A percentile compares a stretch with the other conserved stretches of the same genome.
Conservation (phyloP, 345 rosid species). For the Moricandia arvensis region DNA sequence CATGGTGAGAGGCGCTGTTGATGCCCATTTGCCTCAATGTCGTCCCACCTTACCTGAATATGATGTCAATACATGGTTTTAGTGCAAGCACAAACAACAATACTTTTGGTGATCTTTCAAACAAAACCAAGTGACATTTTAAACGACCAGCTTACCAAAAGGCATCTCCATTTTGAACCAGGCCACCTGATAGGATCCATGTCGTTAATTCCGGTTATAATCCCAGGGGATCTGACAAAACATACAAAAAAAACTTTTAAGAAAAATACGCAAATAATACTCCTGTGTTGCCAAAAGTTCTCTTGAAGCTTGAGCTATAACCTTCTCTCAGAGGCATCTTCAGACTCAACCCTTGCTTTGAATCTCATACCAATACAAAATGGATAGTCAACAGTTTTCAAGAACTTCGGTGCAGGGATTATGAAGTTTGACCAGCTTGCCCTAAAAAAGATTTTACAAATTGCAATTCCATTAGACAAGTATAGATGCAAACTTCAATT, state of each 20-base stretch:
- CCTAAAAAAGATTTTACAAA: slow-evolving; percentile 38
- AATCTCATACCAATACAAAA: slow-evolving; percentile 85
- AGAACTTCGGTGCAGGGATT: slow-evolving; percentile 61
- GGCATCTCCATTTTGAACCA: slow-evolving; percentile 94
- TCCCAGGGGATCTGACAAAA: slow-evolving; percentile 66
- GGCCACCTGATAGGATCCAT: slow-evolving; percentile 92
- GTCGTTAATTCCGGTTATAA: slow-evolving; percentile 76
- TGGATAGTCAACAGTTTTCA: slow-evolving; percentile 68
- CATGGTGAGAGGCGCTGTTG: slow-evolving; percentile 84
- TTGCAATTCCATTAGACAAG: neutral
- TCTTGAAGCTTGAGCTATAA: slow-evolving; percentile 24
- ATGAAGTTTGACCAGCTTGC: slow-evolving; percentile 75
- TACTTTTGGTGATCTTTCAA: neutral
- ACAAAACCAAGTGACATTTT: neutral
- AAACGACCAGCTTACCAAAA: slow-evolving; percentile 47
- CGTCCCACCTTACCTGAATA: slow-evolving; percentile 91
- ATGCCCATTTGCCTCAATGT: slow-evolving; percentile 54
- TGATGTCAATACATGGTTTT: slow-evolving; percentile 2
- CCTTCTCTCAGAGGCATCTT: slow-evolving; percentile 95
- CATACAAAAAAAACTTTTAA: neutral
- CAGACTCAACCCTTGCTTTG: slow-evolving; percentile 79
- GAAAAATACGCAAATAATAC: neutral
- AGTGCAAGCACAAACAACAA: neutral
- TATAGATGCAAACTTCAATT: neutral
- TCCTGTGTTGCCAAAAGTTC: neutral